Percentiles rank a stretch among this genome's conserved stretches.
These are phyloP conservation scores for Fusarium penzigii DNA, from an alignment of 2,329 filamentous ascomycete genomes.

Conservation along the genomic window DNA sequence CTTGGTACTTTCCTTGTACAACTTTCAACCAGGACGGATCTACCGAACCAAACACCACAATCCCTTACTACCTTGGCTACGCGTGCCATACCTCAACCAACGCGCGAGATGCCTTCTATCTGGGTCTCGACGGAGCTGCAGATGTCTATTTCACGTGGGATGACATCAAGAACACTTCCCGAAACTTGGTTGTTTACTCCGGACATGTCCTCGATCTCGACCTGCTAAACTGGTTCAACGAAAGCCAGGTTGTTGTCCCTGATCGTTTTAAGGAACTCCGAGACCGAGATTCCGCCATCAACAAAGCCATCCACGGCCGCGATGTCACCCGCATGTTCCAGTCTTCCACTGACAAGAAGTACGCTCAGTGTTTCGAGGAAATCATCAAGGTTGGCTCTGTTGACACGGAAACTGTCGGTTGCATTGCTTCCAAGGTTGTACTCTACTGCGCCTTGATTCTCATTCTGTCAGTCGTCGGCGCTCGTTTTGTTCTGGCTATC, in stretches of 20 bases:
- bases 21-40: conserved; percentile 94
- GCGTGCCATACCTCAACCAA: conserved; percentile 77
- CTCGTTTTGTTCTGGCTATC: conserved; percentile 86
- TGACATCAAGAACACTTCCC: conserved; percentile 83
- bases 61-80: conserved; percentile 79
- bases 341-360: conserved; percentile 72
- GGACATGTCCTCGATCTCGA: conserved; percentile 90
- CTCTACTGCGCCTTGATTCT: conserved; percentile 91
- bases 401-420: conserved; percentile 94
- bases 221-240: conserved; percentile 88
- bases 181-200: conserved; percentile 92
- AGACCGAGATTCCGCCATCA: conserved; percentile 60
- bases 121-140: conserved; percentile 64
- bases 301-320: conserved; percentile 70
- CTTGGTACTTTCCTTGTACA: conserved; percentile 96
- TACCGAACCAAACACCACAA: conserved; percentile 70
- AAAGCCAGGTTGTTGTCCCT: conserved; percentile 73
- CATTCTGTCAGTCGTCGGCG: conserved; percentile 83
- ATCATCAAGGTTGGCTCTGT: conserved; percentile 96
- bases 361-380: conserved; percentile 85
- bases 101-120: conserved; percentile 76
- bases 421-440: conserved; percentile 96
- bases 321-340: conserved; percentile 91
- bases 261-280: conserved; percentile 77
- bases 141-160: conserved; percentile 98